phyloP scores from a whole-genome alignment of 148 eudicot species.

The Arbutus unedo region DNA sequence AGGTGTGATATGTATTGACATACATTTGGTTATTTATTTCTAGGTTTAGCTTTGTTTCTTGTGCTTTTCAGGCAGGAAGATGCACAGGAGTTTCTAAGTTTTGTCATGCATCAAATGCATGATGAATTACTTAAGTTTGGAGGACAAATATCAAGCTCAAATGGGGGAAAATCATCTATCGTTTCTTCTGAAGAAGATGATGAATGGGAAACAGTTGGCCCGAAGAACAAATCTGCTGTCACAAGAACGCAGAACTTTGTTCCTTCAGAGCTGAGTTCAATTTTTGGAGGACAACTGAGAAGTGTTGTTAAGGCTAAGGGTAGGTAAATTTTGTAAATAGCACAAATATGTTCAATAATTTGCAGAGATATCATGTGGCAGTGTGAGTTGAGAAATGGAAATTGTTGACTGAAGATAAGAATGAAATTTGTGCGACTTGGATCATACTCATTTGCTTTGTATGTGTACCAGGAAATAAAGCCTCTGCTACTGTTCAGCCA shows the following conservation, averaged over 20 bases:
- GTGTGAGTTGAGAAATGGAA: not conserved
- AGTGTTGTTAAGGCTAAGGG: slow-evolving; percentile 61
- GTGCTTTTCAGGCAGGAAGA: slow-evolving; percentile 84
- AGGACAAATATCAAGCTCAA: slow-evolving; percentile 45
- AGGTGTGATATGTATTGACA: not conserved
- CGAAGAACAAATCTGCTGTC: slow-evolving; percentile 49
- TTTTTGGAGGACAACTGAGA: slow-evolving; percentile 51
- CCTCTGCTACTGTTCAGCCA: slow-evolving; percentile 84
- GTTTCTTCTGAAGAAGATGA: slow-evolving; percentile 78
- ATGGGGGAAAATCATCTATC: slow-evolving; percentile 47
- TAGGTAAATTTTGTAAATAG: slow-evolving; percentile 13
- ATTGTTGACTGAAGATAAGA: not conserved
- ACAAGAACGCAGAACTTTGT: slow-evolving; percentile 53
- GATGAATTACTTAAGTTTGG: slow-evolving; percentile 89
- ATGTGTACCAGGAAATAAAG: slow-evolving; percentile 59
- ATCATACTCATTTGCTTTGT: not conserved
- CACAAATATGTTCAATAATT: not conserved
- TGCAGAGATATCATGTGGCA: not conserved
- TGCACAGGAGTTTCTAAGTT: slow-evolving; percentile 96
- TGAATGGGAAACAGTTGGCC: slow-evolving; percentile 74
- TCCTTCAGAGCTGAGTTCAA: slow-evolving; percentile 47
- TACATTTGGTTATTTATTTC: slow-evolving; percentile 1
- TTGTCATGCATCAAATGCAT: slow-evolving; percentile 91
- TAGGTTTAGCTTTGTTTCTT: not conserved
- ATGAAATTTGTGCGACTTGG: not conserved